Evolutionary conservation across 139 green algal species (phyloP).

Genomic region (Coelastrella sp.): DNA sequence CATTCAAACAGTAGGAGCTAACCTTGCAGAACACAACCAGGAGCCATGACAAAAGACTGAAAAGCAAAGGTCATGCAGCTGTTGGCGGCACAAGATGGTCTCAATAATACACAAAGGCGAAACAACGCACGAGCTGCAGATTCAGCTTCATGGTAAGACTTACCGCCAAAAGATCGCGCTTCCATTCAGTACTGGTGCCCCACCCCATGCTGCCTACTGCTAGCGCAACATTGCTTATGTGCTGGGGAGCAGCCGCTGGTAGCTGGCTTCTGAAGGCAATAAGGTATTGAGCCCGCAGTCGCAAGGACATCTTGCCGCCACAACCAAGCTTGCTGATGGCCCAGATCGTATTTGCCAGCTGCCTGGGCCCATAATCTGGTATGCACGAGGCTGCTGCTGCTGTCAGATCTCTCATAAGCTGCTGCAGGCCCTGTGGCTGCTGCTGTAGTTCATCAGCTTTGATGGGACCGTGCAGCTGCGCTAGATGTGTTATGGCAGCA

Average conservation of each 20-base stretch:
- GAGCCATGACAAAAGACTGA: no score
- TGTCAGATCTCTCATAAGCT: conserved; percentile 13
- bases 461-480: conserved; percentile 42
- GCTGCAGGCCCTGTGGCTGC: neutral
- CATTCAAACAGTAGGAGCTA: no score
- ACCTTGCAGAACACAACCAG: no score
- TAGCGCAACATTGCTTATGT: conserved; percentile 3
- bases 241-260: conserved; percentile 26
- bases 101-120: no score
- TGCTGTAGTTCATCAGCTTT: neutral
- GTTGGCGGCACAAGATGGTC: no score
- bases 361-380: conserved; percentile 31
- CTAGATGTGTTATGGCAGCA: conserved; percentile 54
- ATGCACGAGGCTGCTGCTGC: neutral
- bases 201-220: conserved; percentile 36
- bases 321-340: conserved; percentile 27
- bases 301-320: neutral
- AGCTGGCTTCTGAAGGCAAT: neutral
- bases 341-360: conserved; percentile 66
- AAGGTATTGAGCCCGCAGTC: neutral
- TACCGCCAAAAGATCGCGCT: neutral
- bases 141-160: neutral
- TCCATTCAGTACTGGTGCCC: neutral
- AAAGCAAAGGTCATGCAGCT: no score
- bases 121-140: neutral